phyloP scores from a whole-genome alignment of 768 basidiomycete genomes.

The Suillus variegatus region DNA sequence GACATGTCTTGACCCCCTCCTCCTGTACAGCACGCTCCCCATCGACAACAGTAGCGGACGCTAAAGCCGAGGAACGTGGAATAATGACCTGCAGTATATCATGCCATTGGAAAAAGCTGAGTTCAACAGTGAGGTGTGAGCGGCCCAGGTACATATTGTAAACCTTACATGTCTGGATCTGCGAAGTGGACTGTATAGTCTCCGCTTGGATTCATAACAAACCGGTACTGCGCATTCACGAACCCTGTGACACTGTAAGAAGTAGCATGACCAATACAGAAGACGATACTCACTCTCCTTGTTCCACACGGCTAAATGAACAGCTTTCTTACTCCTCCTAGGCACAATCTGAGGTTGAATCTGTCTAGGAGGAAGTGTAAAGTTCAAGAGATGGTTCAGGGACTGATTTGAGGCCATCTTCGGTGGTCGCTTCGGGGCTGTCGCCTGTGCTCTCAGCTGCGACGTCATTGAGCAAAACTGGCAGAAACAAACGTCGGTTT shows the following conservation, averaged over 20 bases:
- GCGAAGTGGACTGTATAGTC: slow-evolving; percentile 94
- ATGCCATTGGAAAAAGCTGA: slow-evolving; percentile 92
- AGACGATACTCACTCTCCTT: slow-evolving; percentile 80
- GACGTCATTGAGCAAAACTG: slow-evolving; percentile 27
- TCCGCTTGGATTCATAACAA: slow-evolving; percentile 92
- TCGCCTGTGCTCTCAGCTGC: slow-evolving; percentile 27
- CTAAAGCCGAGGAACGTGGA: slow-evolving; percentile 76
- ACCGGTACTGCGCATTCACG: slow-evolving; percentile 95
- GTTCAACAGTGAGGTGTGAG: slow-evolving; percentile 1
- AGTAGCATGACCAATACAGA: slow-evolving; percentile 15
- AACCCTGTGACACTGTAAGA: slow-evolving; percentile 57
- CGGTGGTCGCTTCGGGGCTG: slow-evolving; percentile 56
- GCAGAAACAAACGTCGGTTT: slow-evolving; percentile 9
- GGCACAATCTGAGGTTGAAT: slow-evolving; percentile 60
- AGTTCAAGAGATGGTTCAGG: slow-evolving; percentile 88
- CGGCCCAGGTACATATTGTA: slow-evolving; percentile 9
- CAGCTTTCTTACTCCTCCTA: slow-evolving; percentile 73
- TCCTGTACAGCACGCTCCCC: slow-evolving; percentile 44
- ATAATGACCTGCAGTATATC: slow-evolving; percentile 95
- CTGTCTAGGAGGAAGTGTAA: slow-evolving; percentile 88
- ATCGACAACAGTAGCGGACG: slow-evolving; percentile 55
- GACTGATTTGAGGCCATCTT: slow-evolving; percentile 73
- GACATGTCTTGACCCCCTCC: slow-evolving; percentile 77
- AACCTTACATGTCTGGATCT: slow-evolving; percentile 90
- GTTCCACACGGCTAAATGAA: slow-evolving; percentile 72